These are phyloP conservation scores for Vanderwaltozyma verrucispora DNA, from an alignment of 805 yeast genomes.

Conservation along the genomic window DNA sequence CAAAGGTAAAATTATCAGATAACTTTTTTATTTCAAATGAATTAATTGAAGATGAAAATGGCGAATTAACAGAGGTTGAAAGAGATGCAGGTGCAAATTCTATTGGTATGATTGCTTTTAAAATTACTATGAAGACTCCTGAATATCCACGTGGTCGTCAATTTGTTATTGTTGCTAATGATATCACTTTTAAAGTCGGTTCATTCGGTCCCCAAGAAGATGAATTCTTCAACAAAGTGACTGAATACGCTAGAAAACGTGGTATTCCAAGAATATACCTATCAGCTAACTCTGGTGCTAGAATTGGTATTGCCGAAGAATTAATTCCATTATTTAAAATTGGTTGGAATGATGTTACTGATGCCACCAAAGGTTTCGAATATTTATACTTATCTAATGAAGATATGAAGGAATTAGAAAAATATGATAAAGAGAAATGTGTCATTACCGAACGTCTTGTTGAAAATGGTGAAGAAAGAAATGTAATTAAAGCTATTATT, in stretches of 20 bases:
- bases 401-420: conserved; percentile 45
- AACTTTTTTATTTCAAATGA: conserved; percentile 73
- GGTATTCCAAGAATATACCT: conserved; percentile 94
- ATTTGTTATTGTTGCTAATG: conserved; percentile 88
- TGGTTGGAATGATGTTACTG: conserved; percentile 75
- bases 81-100: conserved; percentile 96
- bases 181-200: conserved; percentile 95
- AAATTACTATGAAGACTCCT: conserved; percentile 83
- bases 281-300: conserved; percentile 98
- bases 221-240: conserved; percentile 80
- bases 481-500: conserved; percentile 71
- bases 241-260: conserved; percentile 78
- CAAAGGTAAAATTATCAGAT: conserved; percentile 40
- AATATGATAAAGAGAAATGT: conserved; percentile 47
- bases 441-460: conserved; percentile 71
- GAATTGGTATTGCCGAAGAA: conserved; percentile 98
- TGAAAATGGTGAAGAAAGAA: conserved; percentile 76
- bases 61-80: conserved; percentile 71
- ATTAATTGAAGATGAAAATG: conserved; percentile 72
- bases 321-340: conserved; percentile 80
- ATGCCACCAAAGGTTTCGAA: conserved; percentile 79
- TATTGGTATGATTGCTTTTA: conserved; percentile 97
- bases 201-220: conserved; percentile 98
- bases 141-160: conserved; percentile 96
- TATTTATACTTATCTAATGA: conserved; percentile 76